Conservation (phyloP, 768 basidiomycete species). For the Psilocybe subaeruginosa region DNA sequence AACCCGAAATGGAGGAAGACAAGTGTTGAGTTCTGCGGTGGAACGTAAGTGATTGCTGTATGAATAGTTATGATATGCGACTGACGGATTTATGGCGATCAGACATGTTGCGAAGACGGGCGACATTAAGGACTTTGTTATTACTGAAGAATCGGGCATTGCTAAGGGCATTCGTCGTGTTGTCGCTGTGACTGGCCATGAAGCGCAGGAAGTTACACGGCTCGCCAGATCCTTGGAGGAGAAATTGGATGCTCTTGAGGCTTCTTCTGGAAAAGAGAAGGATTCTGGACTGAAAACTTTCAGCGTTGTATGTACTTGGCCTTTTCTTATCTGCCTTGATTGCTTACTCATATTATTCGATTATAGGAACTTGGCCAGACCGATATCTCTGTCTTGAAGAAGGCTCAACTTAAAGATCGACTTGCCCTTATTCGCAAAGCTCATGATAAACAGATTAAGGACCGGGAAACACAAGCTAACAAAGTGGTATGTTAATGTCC, state of each 20-base stretch:
- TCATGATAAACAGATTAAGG: slow-evolving; percentile 85
- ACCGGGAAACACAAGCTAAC: slow-evolving; percentile 72
- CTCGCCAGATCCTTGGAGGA: slow-evolving; percentile 64
- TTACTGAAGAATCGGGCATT: slow-evolving; percentile 95
- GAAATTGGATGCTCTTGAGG: slow-evolving; percentile 64
- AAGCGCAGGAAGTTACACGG: slow-evolving; percentile 82
- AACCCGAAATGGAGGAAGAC: slow-evolving; percentile 92
- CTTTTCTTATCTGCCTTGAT: slow-evolving; percentile 1
- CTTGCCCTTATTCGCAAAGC: slow-evolving; percentile 74
- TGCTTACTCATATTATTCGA: background rate
- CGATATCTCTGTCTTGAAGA: slow-evolving; percentile 85
- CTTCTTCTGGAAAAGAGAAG: slow-evolving; percentile 73
- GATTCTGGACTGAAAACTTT: slow-evolving; percentile 87
- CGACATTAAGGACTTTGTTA: slow-evolving; percentile 95
- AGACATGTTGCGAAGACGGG: slow-evolving; percentile 97
- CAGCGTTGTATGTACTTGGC: slow-evolving; percentile 56
- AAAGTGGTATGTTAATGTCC: slow-evolving; percentile 60
- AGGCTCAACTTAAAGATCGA: slow-evolving; percentile 78
- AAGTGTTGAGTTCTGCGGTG: slow-evolving; percentile 97
- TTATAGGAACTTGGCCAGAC: slow-evolving; percentile 86
- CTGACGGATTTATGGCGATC: background rate
- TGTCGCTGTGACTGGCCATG: slow-evolving; percentile 92
- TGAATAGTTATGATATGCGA: background rate
- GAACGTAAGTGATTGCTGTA: slow-evolving; percentile 71
- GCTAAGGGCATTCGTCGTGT: slow-evolving; percentile 97